Conservation (phyloP, 768 basidiomycete species). For the Boletellus emodensis region DNA sequence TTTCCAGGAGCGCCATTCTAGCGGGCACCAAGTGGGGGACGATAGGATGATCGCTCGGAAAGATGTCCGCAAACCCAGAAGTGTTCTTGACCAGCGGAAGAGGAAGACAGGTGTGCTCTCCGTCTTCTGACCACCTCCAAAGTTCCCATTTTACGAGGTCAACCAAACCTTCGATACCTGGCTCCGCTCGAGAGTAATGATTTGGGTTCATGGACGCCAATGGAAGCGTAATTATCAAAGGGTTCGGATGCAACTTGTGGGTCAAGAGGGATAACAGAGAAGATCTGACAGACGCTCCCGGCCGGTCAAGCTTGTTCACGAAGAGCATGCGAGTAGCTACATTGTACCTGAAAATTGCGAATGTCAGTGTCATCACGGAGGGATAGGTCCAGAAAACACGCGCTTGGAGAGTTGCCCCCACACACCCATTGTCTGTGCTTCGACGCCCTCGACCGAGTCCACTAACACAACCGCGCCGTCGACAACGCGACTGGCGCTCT, state of each 20-base stretch:
- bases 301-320: conserved; percentile 83
- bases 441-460: conserved; percentile 89
- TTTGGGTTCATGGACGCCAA: conserved; percentile 69
- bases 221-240: conserved; percentile 66
- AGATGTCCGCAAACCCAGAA: conserved; percentile 38
- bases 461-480: conserved; percentile 87
- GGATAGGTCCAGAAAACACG: conserved; percentile 25
- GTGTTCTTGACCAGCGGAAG: conserved; percentile 52
- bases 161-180: conserved; percentile 79
- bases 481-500: conserved; percentile 85
- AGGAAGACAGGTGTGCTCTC: conserved; percentile 36
- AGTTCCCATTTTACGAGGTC: conserved; percentile 83
- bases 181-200: conserved; percentile 69
- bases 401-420: conserved; percentile 86
- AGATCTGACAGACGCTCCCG: conserved; percentile 74
- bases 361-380: neutral
- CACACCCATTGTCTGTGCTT: conserved; percentile 85
- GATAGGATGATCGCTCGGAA: conserved; percentile 64
- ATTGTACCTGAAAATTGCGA: conserved; percentile 52
- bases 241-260: conserved; percentile 74
- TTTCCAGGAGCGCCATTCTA: conserved; percentile 69
- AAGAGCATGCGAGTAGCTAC: conserved; percentile 77
- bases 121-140: conserved; percentile 66
- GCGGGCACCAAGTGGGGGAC: conserved; percentile 62
- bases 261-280: conserved; percentile 69